phyloP scores from a whole-genome alignment of 2,329 filamentous ascomycete species.

The Trichophyton verrucosum region DNA sequence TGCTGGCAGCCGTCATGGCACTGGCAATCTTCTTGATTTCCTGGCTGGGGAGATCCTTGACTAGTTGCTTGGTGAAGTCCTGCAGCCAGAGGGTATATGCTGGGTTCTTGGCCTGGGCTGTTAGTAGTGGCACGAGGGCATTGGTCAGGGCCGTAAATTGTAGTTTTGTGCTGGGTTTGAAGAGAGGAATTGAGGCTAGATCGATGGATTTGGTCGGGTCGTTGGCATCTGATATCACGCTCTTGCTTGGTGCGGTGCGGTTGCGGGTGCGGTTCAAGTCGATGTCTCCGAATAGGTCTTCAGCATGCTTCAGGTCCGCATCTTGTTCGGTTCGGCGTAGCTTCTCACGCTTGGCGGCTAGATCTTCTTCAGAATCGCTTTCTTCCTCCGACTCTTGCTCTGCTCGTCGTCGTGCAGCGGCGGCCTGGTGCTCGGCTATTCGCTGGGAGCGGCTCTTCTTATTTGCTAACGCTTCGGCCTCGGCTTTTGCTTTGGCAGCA shows the following conservation, averaged over 20 bases:
- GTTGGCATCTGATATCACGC: constrained; percentile 52
- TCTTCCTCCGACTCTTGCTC: constrained; percentile 44
- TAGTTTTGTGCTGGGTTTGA: constrained; percentile 76
- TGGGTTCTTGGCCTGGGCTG: constrained; percentile 66
- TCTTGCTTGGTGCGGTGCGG: constrained; percentile 50
- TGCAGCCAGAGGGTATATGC: constrained; percentile 84
- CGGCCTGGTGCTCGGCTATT: constrained; percentile 64
- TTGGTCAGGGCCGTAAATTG: constrained; percentile 73
- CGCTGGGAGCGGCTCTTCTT: constrained; percentile 85
- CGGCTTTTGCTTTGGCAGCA: constrained; percentile 78
- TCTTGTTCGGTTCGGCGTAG: constrained; percentile 73
- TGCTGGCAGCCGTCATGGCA: constrained; percentile 73
- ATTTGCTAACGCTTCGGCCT: constrained; percentile 72
- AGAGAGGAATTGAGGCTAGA: constrained; percentile 64
- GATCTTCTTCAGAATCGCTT: constrained; percentile 55
- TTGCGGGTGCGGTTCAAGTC: constrained; percentile 51
- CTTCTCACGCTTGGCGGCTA: constrained; percentile 59
- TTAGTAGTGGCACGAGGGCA: constrained; percentile 65
- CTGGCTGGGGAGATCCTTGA: constrained; percentile 75
- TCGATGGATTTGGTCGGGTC: constrained; percentile 73
- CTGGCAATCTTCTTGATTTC: constrained; percentile 96
- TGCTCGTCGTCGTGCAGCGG: constrained; percentile 47
- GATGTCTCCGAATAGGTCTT: constrained; percentile 75
- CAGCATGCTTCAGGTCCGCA: constrained; percentile 74
- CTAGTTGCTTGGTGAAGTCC: constrained; percentile 77